Conservation (phyloP, 1,284 basidiomycete species). For the Rhodotorula sp. region DNA sequence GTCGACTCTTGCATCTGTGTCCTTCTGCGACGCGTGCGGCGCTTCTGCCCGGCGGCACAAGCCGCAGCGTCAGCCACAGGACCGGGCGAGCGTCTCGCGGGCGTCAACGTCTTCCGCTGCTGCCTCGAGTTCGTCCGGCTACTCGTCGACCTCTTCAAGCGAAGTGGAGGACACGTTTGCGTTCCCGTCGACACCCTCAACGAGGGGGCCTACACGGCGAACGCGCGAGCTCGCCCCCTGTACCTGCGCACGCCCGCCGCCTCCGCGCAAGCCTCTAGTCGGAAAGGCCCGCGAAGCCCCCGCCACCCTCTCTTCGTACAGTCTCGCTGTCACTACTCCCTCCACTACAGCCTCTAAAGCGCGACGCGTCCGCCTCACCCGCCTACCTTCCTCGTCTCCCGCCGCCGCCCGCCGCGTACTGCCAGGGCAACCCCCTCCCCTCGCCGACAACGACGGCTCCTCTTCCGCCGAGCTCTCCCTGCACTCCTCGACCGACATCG, state of each 20-base stretch:
- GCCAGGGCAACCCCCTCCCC: no score
- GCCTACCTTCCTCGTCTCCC: neutral
- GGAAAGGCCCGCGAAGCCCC: neutral
- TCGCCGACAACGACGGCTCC: neutral
- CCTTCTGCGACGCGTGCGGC: neutral
- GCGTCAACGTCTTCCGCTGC: neutral
- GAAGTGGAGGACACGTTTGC: neutral
- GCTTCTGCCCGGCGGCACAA: neutral
- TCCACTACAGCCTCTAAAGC: neutral
- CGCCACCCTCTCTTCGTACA: neutral
- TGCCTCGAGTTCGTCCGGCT: neutral
- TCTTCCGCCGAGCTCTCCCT: conserved; percentile 5
- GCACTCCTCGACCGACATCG: conserved; percentile 26
- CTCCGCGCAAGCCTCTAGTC: neutral
- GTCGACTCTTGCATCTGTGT: no score
- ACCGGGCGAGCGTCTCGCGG: no score
- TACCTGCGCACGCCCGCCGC: neutral
- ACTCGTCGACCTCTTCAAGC: neutral
- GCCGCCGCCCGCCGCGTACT: neutral
- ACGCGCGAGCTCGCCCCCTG: neutral
- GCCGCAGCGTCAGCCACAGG: no score
- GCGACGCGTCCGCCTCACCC: neutral
- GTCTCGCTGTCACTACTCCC: neutral
- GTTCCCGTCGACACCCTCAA: neutral
- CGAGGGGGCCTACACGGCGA: neutral